Evolutionary conservation across 2,329 filamentous ascomycete species (phyloP), one percentile per base, ranked within the genome.

Genomic region (Cytospora schulzeri): DNA sequence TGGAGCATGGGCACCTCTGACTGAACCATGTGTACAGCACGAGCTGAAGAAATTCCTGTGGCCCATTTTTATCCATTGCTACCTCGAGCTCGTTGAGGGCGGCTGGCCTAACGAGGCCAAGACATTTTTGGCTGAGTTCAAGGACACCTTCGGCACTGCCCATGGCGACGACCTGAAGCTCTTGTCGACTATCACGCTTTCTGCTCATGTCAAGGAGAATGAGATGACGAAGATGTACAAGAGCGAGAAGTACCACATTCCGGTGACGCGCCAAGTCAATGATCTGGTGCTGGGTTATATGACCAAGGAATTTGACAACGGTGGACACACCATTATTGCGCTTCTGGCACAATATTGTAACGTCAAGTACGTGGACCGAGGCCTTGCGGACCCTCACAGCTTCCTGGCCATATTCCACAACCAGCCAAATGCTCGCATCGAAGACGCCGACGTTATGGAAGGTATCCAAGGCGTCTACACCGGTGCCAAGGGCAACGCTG

Each of bases 31-130:
- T 65, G 38, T 9, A 15, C 67, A 93, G 87, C 92, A 94, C 53
- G 95, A 99, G 78, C 82, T 99, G 3, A 85, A 87, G 65, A 93
- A 96, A 69, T 81, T 98, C 4, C 79, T 97, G 19, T 99, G 95
- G 93, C 95, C 95, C 0, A 80, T 96, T 0, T 98, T 97, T 72
- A 91, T 98, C 58, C 96, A 99, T 76, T 95, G 92, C 0, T 97
- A 91, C 73, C 81, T 99, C 29, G 88, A 92, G 64, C 85, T 98
- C 62, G 85, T 96, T 31, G 82, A 82, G 38, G 86, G 92, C 66
- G 88, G 87, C 68, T 93, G 90, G 70, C 79, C 85, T 1, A 85
- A 86, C 48, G 92, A 96, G 65, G 88, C 89, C 17, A 88, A 91
- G 69, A 80, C 83, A 2, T 94, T 96, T 73, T 88, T 96, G 67